Evolutionary conservation across 257 asterid species (phyloP), one percentile per base, ranked within the genome.

Genomic region (Nicotiana obtusifolia): DNA sequence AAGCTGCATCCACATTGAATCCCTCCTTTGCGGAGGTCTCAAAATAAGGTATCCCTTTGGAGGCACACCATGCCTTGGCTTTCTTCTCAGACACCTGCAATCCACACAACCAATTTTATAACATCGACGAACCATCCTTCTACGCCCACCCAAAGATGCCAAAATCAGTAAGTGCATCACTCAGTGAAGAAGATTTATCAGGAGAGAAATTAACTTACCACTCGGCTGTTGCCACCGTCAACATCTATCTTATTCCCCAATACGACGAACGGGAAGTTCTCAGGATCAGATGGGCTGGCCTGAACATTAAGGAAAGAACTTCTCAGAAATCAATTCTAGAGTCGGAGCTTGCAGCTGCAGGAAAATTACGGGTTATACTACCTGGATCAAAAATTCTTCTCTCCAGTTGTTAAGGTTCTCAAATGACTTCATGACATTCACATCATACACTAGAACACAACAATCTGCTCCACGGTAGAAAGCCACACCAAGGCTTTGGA

Each of bases 401-500:
- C 91, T 80, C 95, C 95, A 91, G 83, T 89, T 88, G 85, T 87
- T 89, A 69, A 91, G 95, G 80, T 84, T 86, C 26, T 91, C 93
- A 61, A 91, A 91, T 31, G 92, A 89, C 78, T 85, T 89, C 87
- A 76, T 76, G 67, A 87, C 91, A 62, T 89, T 89, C 37, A 89
- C 91, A 85, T 89, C 91, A 82, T 89, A 89, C 47, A 87, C 89
- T 69, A 89, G 89, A 17, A 89, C 92, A 86, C 95, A 91, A 64
- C 93, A 91, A 80, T 91, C 95, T 73, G 95, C 95, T 73, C 95
- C 95, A 14, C 95, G 88, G 65, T 91, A 91, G 82, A 91, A 91
- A 66, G 94, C 93, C 85, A 91, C 94, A n/a, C 94, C 94, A 77
- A 91, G 94, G 87, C 94, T 91, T 83, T 91, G 95, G 84, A 91